Conservation (phyloP, 768 basidiomycete species). For the Coprinopsis sp. region DNA sequence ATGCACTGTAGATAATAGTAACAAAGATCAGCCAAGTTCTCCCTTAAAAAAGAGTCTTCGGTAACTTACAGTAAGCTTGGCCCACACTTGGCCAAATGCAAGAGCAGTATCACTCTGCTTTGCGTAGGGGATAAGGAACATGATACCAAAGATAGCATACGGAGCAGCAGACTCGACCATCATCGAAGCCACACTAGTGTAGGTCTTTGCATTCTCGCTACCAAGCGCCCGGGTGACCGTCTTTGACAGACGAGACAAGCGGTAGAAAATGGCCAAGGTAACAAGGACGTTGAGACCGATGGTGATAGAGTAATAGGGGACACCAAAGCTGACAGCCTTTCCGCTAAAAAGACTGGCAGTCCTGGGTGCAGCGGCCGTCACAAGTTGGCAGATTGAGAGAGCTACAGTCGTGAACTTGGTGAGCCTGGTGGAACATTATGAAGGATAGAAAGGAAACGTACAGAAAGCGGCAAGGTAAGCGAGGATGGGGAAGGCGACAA, state of each 20-base stretch:
- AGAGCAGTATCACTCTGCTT: conserved; percentile 27
- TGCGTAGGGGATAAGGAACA: conserved; percentile 36
- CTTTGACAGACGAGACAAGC: conserved; percentile 29
- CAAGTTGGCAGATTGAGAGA: conserved; percentile 35
- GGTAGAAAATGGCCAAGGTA: conserved; percentile 35
- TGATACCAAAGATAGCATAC: conserved; percentile 33
- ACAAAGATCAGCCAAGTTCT: not conserved
- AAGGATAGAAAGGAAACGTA: conserved; percentile 14
- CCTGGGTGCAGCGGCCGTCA: conserved; percentile 33
- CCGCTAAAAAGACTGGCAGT: conserved; percentile 37
- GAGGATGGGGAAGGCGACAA: conserved; percentile 22
- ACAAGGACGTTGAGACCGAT: conserved; percentile 39
- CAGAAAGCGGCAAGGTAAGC: conserved; percentile 25
- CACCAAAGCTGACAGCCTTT: conserved; percentile 32
- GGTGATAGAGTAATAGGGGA: conserved; percentile 36
- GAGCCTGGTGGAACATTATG: not conserved
- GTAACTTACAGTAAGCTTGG: conserved; percentile 36
- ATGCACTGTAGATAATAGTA: conserved; percentile 7
- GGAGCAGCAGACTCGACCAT: conserved; percentile 38
- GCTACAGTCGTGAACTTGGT: conserved; percentile 26
- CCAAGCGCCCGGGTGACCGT: conserved; percentile 25
- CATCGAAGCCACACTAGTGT: conserved; percentile 34
- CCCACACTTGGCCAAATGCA: conserved; percentile 37
- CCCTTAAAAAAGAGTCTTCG: too few species aligned
- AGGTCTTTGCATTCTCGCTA: conserved; percentile 26